Evolutionary conservation across 176 grass and related monocot genomes (phyloP), one percentile per base, ranked within the genome.

Genomic region (Triticum dicoccoides): DNA sequence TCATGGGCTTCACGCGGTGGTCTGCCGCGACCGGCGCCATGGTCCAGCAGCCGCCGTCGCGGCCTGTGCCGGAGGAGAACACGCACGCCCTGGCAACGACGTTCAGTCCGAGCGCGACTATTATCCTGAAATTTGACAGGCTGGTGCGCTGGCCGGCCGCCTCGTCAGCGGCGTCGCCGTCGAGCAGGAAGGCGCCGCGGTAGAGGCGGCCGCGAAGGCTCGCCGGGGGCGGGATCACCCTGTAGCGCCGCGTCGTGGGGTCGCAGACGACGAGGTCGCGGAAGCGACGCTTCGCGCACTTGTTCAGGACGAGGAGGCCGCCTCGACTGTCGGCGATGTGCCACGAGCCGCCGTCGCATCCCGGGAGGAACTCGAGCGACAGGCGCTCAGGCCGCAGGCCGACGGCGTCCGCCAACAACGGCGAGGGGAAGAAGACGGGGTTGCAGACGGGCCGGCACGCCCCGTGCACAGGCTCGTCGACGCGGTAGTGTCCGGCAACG

Each of bases 401-500:
- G 30, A 21, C 51, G 52, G 30, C 42, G 20, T 42, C 69, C 1
- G 39, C 39, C 37, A 8, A 38, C 11, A 35, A 74, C 13, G 5
- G 71, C 6, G 71, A 47, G 41, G 45, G 71, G 12, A n/a, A 74
- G 41, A 74, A 74, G 41, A 49, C 41, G 23, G 71, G 70, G 12
- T 74, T 27, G 41, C n/a, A 47, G 5, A 38, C 69, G 5, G 69
- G 69, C 11, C 21, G 69, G 42, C 21, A 6, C 11, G 69, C n/a
- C 21, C 21, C 21, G 20, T 73, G 2, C 69, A 11, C 20, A 23
- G 8, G 21, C 4, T 1, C 2, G 2, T 44, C 11, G 1, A 73
- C 21, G 69, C 21, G 69, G 21, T 73, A 73, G 69, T 73, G 38
- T 9, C 69, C 69, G 38, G 69, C 69, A 38, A 73, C 18, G 69